A percentile compares a stretch with the other conserved stretches of the same genome.
phyloP scores from a whole-genome alignment of 768 basidiomycete genomes.

The Auricularia sp. region DNA sequence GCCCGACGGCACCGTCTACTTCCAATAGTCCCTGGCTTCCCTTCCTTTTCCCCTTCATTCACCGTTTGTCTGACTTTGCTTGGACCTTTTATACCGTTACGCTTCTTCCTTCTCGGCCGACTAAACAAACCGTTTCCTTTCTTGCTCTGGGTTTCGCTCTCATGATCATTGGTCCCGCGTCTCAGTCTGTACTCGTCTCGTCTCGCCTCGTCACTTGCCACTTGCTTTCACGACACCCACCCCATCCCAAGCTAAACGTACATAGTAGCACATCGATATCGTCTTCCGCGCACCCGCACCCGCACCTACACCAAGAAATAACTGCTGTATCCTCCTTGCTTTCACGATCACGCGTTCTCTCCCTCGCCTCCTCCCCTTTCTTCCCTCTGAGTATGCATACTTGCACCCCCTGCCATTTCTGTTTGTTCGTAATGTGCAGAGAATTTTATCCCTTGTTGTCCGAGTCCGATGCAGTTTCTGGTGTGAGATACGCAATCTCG shows the following conservation, averaged over 20 bases:
- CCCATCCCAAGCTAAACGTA: neutral
- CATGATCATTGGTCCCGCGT: too few species aligned
- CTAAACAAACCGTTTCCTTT: too few species aligned
- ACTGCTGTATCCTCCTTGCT: neutral
- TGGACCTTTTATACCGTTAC: neutral
- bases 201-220: too few species aligned
- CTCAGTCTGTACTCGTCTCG: too few species aligned
- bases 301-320: neutral
- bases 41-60: neutral
- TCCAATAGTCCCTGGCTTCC: neutral
- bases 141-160: too few species aligned
- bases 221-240: too few species aligned
- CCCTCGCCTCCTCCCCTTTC: neutral
- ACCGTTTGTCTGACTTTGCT: neutral
- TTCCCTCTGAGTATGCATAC: neutral
- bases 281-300: neutral
- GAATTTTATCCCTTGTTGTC: too few species aligned
- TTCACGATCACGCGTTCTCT: neutral
- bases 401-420: neutral
- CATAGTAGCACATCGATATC: neutral
- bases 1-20: neutral
- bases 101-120: neutral
- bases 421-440: too few species aligned
- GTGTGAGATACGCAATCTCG: slow-evolving; percentile 34
- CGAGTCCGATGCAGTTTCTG: neutral